Conservation (phyloP, 768 basidiomycete genomes). For the Rhodosporidiobolus sp. region DNA sequence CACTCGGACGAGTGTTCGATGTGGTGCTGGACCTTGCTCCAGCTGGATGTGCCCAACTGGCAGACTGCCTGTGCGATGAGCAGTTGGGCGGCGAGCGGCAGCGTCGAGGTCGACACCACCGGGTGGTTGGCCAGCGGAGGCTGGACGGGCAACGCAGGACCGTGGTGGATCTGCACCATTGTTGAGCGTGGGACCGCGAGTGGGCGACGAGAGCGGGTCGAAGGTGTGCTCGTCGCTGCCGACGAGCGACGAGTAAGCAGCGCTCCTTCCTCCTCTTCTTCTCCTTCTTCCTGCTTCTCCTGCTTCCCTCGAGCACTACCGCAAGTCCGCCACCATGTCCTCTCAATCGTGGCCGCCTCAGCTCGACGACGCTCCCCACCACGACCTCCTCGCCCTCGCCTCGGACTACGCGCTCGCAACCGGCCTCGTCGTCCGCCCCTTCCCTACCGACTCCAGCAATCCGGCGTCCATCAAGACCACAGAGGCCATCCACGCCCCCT, state of each 20-base stretch:
- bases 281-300: background rate
- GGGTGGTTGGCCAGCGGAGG: background rate
- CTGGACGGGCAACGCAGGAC: background rate
- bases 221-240: background rate
- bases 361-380: background rate
- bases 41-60: slow-evolving; percentile 10
- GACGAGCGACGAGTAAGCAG: too few relatives aligned
- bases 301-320: background rate
- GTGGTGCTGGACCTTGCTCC: slow-evolving; percentile 1
- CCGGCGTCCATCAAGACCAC: slow-evolving; percentile 58
- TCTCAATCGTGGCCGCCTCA: slow-evolving; percentile 4
- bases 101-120: slow-evolving; percentile 4
- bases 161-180: background rate
- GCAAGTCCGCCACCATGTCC: background rate
- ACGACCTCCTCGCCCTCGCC: slow-evolving; percentile 23
- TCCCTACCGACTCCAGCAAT: slow-evolving; percentile 28
- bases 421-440: slow-evolving; percentile 77
- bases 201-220: background rate
- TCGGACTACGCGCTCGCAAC: slow-evolving; percentile 80
- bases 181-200: background rate
- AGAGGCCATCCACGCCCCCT: slow-evolving; percentile 83
- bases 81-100: slow-evolving; percentile 12
- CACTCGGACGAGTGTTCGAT: background rate
- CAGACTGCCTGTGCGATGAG: slow-evolving; percentile 30
- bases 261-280: background rate